Percentiles rank a stretch among this genome's conserved stretches.
These are phyloP conservation scores for Dactylonectria estremocensis DNA, from an alignment of 2,329 filamentous ascomycete species.

Conservation along the genomic window DNA sequence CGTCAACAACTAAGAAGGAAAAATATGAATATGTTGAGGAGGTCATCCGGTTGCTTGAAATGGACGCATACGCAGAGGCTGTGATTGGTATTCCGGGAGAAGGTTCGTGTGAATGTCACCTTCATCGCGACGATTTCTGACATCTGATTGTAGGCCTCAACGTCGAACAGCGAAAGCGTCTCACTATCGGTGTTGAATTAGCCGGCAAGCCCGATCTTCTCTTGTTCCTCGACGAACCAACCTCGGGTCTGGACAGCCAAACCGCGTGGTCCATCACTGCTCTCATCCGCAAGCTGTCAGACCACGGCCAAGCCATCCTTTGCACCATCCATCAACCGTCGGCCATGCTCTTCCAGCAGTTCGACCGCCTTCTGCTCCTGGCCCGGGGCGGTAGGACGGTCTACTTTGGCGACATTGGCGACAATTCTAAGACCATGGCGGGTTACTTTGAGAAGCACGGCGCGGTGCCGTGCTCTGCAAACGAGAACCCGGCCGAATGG, in stretches of 20 bases:
- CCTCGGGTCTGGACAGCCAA: slow-evolving; percentile 74
- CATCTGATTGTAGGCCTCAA: slow-evolving; percentile 61
- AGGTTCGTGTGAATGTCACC: slow-evolving; percentile 39
- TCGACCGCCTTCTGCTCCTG: slow-evolving; percentile 76
- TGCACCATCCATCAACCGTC: slow-evolving; percentile 71
- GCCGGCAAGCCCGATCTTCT: slow-evolving; percentile 71
- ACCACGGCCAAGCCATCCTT: slow-evolving; percentile 67
- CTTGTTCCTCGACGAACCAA: slow-evolving; percentile 75
- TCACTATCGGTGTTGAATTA: slow-evolving; percentile 73
- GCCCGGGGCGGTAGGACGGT: slow-evolving; percentile 76
- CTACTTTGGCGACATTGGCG: slow-evolving; percentile 78
- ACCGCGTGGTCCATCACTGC: slow-evolving; percentile 75
- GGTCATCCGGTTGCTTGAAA: slow-evolving; percentile 76
- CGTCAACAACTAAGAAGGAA: slow-evolving; percentile 66
- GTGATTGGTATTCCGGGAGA: slow-evolving; percentile 75
- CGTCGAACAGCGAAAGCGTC: slow-evolving; percentile 73
- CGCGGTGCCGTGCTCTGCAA: slow-evolving; percentile 68
- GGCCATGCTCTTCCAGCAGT: slow-evolving; percentile 67
- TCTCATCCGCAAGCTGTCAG: slow-evolving; percentile 74
- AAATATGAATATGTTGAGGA: slow-evolving; percentile 75
- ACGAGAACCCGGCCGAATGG: slow-evolving; percentile 83
- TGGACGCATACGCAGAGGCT: slow-evolving; percentile 77
- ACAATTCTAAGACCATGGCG: slow-evolving; percentile 69
- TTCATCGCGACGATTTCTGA: not conserved
- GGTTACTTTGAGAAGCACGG: slow-evolving; percentile 78